Percentiles rank a stretch among this genome's conserved stretches.
phyloP scores from a whole-genome alignment of 208 protist species.

The Trypanosoma conorhini region DNA sequence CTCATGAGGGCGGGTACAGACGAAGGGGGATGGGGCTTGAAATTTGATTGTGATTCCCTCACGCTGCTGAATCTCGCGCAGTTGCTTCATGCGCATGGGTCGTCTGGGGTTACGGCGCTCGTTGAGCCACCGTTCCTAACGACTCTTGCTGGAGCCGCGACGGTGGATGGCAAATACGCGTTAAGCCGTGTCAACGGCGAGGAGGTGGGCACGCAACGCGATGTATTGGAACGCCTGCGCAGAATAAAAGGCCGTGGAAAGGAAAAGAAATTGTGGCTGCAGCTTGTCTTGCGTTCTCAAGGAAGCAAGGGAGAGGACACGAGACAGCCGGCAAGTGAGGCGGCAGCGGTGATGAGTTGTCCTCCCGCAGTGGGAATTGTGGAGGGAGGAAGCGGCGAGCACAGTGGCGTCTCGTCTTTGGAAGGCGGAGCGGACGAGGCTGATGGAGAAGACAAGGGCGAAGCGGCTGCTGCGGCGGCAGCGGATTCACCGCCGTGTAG shows the following conservation, averaged over 20 bases:
- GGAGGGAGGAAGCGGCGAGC: too few species aligned
- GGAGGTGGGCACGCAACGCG: conserved; percentile 7
- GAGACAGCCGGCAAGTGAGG: background rate
- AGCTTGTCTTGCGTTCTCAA: background rate
- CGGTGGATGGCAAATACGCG: conserved; percentile 21
- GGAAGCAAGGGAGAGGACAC: background rate
- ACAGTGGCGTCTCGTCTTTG: background rate
- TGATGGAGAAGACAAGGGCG: background rate
- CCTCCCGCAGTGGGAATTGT: background rate
- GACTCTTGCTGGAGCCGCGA: background rate
- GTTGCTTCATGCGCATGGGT: background rate
- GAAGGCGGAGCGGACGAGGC: background rate
- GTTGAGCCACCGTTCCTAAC: background rate
- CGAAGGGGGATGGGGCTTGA: conserved; percentile 27
- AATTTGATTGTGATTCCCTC: conserved; percentile 22
- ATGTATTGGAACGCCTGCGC: conserved; percentile 17
- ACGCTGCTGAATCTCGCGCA: conserved; percentile 22
- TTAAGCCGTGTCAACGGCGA: conserved; percentile 17
- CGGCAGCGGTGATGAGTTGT: background rate
- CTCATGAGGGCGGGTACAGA: background rate
- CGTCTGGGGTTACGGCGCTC: background rate
- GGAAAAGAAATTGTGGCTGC: background rate
- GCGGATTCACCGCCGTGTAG: conserved; percentile 18
- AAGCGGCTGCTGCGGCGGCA: background rate
- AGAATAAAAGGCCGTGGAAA: background rate